Evolutionary conservation across 768 basidiomycete genomes (phyloP), one percentile per base, ranked within the genome.

Genomic region (Rhizopogon vinicolor): DNA sequence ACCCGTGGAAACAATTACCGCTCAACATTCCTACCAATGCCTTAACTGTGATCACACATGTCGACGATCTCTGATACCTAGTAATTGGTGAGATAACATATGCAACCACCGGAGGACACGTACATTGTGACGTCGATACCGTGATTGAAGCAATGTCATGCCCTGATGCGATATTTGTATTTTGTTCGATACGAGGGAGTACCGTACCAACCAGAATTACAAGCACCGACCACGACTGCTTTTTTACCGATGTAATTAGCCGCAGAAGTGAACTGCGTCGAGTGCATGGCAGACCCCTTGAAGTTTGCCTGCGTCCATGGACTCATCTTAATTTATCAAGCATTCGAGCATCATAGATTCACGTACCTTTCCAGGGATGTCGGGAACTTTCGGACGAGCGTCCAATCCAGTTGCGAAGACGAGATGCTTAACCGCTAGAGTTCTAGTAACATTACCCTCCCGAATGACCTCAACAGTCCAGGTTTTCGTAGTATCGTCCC

Each of bases 141-240:
- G 16, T 69, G 55, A 35, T 65, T 60, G 42, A 70, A 2, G 74
- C 68, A 16, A 78, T 67, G 28, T 76, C 75, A 51, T 73, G 73
- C 9, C 55, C 71, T 69, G 58, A 7, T 29, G 4, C 10, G 7
- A 46, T 18, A 28, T 3, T 8, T 40, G 57, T 56, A 56, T 25
- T 54, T 31, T 22, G 28, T 31, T 13, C 5, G 29, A 45, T 22
- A 28, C 22, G 5, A 18, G 19, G 13, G 19, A 14, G 18, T 14
- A 31, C 13, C 7, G 8, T 10, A 42, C 67, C 18, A 62, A 79
- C 79, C 78, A 18, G 85, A 85, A 49, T 80, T 86, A 41, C 83
- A 82, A n/a, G 86, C 79, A 13, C 87, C 86, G 3, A 89, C 72
- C n/a, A 89, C 74, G 1, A 87, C 73, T 6, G 79, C 85, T 60